These are phyloP conservation scores for Xylaria sp. DNA, from an alignment of 2,329 filamentous ascomycete species.

Conservation along the genomic window DNA sequence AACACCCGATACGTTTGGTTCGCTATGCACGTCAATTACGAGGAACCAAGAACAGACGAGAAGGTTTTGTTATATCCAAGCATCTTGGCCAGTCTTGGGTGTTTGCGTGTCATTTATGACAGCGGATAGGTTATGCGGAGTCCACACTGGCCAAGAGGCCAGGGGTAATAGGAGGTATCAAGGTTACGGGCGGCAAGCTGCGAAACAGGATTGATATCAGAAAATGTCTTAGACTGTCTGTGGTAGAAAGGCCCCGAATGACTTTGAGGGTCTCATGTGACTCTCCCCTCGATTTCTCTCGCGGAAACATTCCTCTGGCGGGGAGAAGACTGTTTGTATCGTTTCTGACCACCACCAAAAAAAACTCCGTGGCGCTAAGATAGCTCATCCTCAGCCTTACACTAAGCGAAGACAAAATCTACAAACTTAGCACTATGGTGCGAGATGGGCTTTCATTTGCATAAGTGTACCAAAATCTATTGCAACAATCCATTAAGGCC, in stretches of 20 bases:
- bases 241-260: neutral
- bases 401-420: neutral
- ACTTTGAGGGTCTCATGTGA: conserved; percentile 2
- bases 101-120: conserved; percentile 29
- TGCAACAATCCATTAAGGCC: conserved; percentile 16
- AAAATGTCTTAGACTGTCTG: neutral
- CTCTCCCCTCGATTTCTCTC: neutral
- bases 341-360: neutral
- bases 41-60: conserved; percentile 12
- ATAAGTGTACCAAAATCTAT: conserved; percentile 11
- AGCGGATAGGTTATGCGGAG: conserved; percentile 28
- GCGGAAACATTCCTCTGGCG: neutral
- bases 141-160: conserved; percentile 24
- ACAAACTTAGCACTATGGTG: conserved; percentile 14
- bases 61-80: conserved; percentile 18
- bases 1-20: conserved; percentile 14
- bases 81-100: conserved; percentile 34
- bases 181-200: conserved; percentile 15
- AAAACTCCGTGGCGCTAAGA: neutral
- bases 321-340: neutral
- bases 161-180: conserved; percentile 1
- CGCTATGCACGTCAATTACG: conserved; percentile 29
- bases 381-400: conserved; percentile 24
- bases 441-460: conserved; percentile 18
- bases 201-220: conserved; percentile 13